These are phyloP conservation scores for Alternaria arborescens DNA, from an alignment of 2,329 filamentous ascomycete species.

Conservation along the genomic window DNA sequence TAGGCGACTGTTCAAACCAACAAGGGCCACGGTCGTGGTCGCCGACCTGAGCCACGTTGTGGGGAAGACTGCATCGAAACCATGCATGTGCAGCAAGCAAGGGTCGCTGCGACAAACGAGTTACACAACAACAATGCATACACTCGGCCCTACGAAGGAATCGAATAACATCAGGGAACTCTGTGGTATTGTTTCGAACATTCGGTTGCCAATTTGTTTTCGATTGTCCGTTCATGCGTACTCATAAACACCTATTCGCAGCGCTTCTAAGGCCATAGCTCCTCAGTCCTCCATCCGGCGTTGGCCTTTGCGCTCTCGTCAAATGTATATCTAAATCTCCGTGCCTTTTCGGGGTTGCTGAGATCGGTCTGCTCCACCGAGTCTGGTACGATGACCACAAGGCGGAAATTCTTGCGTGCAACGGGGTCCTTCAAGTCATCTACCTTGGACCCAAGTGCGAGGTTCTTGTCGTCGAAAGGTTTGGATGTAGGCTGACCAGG, in stretches of 20 bases:
- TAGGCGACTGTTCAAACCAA: not conserved
- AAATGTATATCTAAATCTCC: slow-evolving; percentile 74
- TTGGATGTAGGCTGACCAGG: slow-evolving; percentile 58
- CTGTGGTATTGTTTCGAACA: not conserved
- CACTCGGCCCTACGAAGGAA: not conserved
- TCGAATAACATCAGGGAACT: not conserved
- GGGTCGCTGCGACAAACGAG: slow-evolving; percentile 1
- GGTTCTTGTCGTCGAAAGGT: slow-evolving; percentile 55
- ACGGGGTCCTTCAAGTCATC: slow-evolving; percentile 73
- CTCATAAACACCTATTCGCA: not conserved
- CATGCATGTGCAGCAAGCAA: slow-evolving; percentile 6
- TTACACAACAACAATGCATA: slow-evolving; percentile 7
- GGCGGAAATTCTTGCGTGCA: slow-evolving; percentile 79
- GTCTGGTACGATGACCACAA: slow-evolving; percentile 84
- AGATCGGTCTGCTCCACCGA: slow-evolving; percentile 80
- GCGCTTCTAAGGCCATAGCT: slow-evolving; percentile 49
- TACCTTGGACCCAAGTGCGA: slow-evolving; percentile 69
- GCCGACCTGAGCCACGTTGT: slow-evolving; percentile 43
- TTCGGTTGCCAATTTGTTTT: not conserved
- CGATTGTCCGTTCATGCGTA: not conserved
- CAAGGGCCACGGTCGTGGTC: slow-evolving; percentile 18
- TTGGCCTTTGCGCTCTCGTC: slow-evolving; percentile 52
- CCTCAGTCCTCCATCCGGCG: slow-evolving; percentile 65
- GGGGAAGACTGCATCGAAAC: slow-evolving; percentile 23
- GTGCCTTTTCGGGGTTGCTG: slow-evolving; percentile 68